Base-by-base conservation (phyloP, 2,329 filamentous ascomycete genomes). In the Fusarium proliferatum region DNA sequence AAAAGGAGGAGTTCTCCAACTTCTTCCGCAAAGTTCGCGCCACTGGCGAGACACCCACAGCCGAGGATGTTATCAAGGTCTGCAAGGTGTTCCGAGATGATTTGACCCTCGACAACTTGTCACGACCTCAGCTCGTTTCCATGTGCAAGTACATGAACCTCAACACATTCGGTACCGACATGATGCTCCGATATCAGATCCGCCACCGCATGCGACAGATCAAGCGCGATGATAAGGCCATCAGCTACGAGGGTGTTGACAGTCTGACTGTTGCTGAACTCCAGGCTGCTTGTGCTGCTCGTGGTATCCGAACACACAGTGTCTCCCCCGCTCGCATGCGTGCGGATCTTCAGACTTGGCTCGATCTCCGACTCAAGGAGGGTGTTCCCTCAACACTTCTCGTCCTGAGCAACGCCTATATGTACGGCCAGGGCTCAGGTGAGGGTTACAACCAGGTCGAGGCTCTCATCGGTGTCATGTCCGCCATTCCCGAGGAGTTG, bases 21-120 rank as follows among this genome's bases (percentile, higher is more conserved):
- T 99, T 99, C 85, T 99, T 99, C 92, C 93, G 94, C 81, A 99
- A 99, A 87, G 90, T 98, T 71, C 89, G 96, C 61, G 91, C 94
- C 23, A 98, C 96, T 2, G 96, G 96, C 73, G 96, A 98, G 85
- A 88, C 92, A 51, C 96, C 96, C 2, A 96, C 94, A 9, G 89
- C 91, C 61, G 89, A 95, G 75, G 96, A 99, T 80, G 94, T 99
- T 72, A 97, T 99, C 87, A 97, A 96, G 85, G 96, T 99, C 72
- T 98, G 96, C 91, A 97, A 98, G 88, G 93, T 97, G 74, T 99
- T 99, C 90, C 97, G 96, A 83, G 96, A 99, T 81, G 96, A 99
- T 82, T 82, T 99, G 78, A 99, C 96, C 1, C 88, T 99, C 38
- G 96, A 99, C 90, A 99, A 99, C 84, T 86, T 99, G 74, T 98